Conservation (phyloP, 495 filamentous ascomycete species). For the Daldinia concentrica region DNA sequence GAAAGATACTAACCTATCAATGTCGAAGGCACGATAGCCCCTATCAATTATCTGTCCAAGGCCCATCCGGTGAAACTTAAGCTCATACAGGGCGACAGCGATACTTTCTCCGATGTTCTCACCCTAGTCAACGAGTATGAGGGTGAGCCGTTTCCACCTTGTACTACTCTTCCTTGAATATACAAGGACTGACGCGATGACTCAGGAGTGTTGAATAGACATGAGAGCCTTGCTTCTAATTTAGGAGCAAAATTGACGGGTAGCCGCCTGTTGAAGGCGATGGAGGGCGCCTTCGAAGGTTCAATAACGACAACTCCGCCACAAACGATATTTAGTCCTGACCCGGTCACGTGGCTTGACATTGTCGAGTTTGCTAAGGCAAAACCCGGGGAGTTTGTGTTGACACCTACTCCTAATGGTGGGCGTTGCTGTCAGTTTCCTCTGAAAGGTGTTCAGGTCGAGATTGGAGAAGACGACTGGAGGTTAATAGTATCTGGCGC, state of each 20-base stretch:
- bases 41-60: constrained; percentile 80
- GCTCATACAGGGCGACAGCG: constrained; percentile 57
- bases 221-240: constrained; percentile 86
- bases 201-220: constrained; percentile 76
- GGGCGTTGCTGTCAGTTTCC: constrained; percentile 80
- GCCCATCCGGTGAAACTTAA: constrained; percentile 51
- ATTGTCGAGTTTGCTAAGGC: constrained; percentile 83
- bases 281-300: constrained; percentile 86
- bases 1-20: constrained; percentile 31
- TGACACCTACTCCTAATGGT: constrained; percentile 70
- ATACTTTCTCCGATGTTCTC: constrained; percentile 60
- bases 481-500: constrained; percentile 81
- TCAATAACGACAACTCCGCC: constrained; percentile 70
- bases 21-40: constrained; percentile 59
- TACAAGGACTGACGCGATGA: constrained; percentile 20
- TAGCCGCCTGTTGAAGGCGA: constrained; percentile 82
- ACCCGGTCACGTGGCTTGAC: constrained; percentile 80
- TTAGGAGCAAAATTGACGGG: constrained; percentile 84
- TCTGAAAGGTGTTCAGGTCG: constrained; percentile 80
- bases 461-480: constrained; percentile 89
- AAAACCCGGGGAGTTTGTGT: constrained; percentile 81
- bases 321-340: constrained; percentile 58
- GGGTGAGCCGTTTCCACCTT: constrained; percentile 44
- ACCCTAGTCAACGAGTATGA: constrained; percentile 80
- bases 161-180: constrained; percentile 3